phyloP scores from a whole-genome alignment of 225 moss, liverwort and hornwort species.

The Physcomitrellopsis africana region DNA sequence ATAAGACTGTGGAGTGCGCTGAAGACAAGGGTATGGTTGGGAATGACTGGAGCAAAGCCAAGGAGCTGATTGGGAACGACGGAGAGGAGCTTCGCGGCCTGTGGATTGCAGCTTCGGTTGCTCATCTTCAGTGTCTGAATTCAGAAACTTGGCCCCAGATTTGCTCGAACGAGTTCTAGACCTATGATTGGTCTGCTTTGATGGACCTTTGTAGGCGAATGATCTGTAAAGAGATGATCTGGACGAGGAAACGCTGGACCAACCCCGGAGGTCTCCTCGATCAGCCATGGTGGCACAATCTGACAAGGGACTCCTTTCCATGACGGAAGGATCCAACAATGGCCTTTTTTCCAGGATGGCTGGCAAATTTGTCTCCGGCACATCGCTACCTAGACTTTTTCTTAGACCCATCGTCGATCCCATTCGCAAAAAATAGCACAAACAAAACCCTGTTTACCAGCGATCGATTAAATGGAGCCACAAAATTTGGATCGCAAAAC shows the following conservation, averaged over 20 bases:
- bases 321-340: conserved; percentile 25
- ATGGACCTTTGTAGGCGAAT: not conserved
- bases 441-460: no score
- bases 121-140: conserved; percentile 3
- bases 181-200: not conserved
- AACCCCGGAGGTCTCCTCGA: conserved; percentile 22
- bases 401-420: conserved; percentile 23
- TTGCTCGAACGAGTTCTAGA: not conserved
- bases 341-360: conserved; percentile 41
- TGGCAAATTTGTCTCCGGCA: not conserved
- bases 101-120: conserved; percentile 1
- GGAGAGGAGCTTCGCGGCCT: not conserved
- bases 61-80: conserved; percentile 38
- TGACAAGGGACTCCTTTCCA: conserved; percentile 43
- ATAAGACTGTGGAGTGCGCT: not conserved
- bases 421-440: no score
- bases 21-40: not conserved
- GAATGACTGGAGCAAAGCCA: not conserved
- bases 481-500: no score
- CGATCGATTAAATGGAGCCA: no score
- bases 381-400: conserved; percentile 29
- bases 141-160: not conserved
- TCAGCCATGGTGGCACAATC: not conserved
- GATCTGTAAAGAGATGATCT: not conserved
- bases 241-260: not conserved